Evolutionary conservation across 768 basidiomycete species (phyloP), one percentile per base, ranked within the genome.

Genomic region (Cytidiella melzeri): DNA sequence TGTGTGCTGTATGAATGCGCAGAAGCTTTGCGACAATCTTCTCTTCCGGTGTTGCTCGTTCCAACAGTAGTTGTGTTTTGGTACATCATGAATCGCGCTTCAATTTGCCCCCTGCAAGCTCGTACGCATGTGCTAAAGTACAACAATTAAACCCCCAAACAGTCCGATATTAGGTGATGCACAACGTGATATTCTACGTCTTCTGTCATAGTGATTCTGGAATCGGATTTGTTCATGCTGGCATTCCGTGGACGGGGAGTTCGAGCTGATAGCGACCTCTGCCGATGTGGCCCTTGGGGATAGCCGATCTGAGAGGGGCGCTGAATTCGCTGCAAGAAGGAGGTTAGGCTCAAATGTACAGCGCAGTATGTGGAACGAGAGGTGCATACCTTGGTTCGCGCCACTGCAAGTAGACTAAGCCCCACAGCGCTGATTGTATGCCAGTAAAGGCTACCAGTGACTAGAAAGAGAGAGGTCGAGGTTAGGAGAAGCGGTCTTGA

Each of bases 281-380:
- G 11, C 51, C 51, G 20, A 52, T 41, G 41, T 47, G 51, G 40
- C 45, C 51, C 13, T 36, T 28, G 45, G 51, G 51, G 45, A 52
- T 52, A 18, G 51, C 51, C 18, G 45, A 47, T 40, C 46, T 47
- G 21, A 47, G 30, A 5, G 41, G 45, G 10, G 28, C 28, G 28
- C 38, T 23, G 19, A 47, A 34, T 20, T 41, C 41, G 44, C 51
- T 52, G 28, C 37, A 20, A 13, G 18, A 25, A 24, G 21, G 13
- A 10, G 23, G 5, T 19, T 12, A 9, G 9, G 18, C 13, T 51
- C 19, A 46, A 26, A n/a, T 34, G 9, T 15, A 7, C 30, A 15
- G 15, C 15, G 15, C 7, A 15, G 9, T 15, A 19, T 41, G 21
- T 21, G 11, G 41, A 18, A 42, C 12, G 21, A 38, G 19, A 23